Evolutionary conservation across 23 red algal genomes (phyloP).

Genomic region (Gracilaria vermiculophylla): DNA sequence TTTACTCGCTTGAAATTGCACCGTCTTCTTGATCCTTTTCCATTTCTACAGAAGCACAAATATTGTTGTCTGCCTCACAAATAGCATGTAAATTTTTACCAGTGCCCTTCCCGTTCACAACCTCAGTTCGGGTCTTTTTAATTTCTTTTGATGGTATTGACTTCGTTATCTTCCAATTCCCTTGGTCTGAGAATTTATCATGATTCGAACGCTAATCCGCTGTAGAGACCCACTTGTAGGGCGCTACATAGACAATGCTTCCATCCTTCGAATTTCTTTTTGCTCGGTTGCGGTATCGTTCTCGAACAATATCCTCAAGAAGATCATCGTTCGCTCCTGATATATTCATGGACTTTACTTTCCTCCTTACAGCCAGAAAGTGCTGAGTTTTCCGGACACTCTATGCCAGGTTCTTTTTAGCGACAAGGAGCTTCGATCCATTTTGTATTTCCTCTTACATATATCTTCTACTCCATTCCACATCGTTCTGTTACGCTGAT

Average conservation of each 20-base stretch:
- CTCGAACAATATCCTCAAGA: not conserved
- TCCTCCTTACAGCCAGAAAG: conserved; percentile 18
- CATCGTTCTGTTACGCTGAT: too few species aligned
- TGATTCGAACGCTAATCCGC: conserved; percentile 2
- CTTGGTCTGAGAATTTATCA: conserved; percentile 10
- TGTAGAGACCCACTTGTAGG: conserved; percentile 17
- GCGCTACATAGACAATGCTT: not conserved
- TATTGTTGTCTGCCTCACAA: too few species aligned
- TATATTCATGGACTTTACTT: conserved; percentile 20
- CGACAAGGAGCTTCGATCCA: too few species aligned
- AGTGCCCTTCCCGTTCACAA: not conserved
- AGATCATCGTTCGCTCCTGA: conserved; percentile 24
- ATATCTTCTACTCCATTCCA: too few species aligned
- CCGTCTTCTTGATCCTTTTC: not conserved
- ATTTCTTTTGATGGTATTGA: not conserved
- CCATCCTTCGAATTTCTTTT: not conserved
- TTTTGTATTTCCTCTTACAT: too few species aligned
- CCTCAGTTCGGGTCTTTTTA: too few species aligned
- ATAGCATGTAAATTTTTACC: not conserved
- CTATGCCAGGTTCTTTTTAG: too few species aligned
- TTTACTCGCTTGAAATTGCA: not conserved
- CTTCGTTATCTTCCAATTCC: not conserved
- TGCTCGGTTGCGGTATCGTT: conserved; percentile 5
- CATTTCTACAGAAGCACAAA: too few species aligned
- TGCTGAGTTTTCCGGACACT: conserved; percentile 15